These are phyloP conservation scores for Typha latifolia DNA, from an alignment of 176 grass and related monocot species.

Conservation along the genomic window DNA sequence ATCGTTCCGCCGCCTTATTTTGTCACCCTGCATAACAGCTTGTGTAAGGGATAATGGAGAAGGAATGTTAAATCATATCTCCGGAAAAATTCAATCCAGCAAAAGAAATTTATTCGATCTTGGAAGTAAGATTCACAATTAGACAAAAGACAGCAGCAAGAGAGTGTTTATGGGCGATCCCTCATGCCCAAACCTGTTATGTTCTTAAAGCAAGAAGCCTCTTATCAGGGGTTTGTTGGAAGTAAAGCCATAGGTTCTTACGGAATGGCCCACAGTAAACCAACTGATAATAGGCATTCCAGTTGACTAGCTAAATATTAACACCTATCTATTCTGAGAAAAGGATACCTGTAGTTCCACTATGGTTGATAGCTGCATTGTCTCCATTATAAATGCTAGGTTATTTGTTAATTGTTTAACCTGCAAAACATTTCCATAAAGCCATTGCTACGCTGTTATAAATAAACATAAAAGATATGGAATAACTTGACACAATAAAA, in stretches of 20 bases:
- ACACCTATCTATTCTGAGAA: background rate
- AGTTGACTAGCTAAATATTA: constrained; percentile 2
- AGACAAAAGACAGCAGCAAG: no score
- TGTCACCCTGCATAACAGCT: constrained; percentile 31
- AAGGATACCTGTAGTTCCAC: constrained; percentile 51
- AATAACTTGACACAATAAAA: background rate
- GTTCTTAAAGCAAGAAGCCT: no score
- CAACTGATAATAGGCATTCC: background rate
- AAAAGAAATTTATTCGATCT: no score
- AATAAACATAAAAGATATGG: background rate
- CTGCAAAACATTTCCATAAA: constrained; percentile 29
- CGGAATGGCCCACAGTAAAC: background rate
- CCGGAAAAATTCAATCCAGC: no score
- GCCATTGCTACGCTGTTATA: background rate
- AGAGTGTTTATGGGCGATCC: no score
- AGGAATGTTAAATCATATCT: background rate
- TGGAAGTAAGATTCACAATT: no score
- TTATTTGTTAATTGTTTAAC: constrained; percentile 31
- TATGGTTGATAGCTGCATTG: constrained; percentile 36
- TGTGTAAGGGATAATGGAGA: constrained; percentile 8
- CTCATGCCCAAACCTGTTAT: no score
- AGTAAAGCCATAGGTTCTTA: background rate
- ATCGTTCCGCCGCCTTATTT: constrained; percentile 36
- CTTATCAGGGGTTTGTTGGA: no score
- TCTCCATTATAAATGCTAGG: constrained; percentile 46